These are phyloP conservation scores for Exophiala bonariae DNA, from an alignment of 2,329 filamentous ascomycete species.

Conservation along the genomic window DNA sequence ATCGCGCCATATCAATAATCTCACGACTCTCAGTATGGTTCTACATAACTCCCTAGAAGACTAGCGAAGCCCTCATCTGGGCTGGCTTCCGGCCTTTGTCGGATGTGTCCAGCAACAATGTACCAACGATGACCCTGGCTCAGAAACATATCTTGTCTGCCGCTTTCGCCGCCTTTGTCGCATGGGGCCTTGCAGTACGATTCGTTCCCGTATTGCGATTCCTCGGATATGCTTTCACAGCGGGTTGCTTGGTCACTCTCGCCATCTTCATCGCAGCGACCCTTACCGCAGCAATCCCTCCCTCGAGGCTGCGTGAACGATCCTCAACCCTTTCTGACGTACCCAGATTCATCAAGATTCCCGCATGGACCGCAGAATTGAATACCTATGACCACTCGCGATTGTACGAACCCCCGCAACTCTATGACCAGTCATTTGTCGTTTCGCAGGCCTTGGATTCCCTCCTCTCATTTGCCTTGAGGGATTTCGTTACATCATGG, in stretches of 20 bases:
- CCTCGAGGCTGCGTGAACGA: conserved; percentile 41
- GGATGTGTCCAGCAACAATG: conserved; percentile 13
- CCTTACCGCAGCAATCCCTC: conserved; percentile 16
- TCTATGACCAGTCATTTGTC: conserved; percentile 74
- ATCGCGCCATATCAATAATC: too few relatives aligned
- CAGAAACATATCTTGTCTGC: conserved; percentile 45
- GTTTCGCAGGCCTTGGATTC: conserved; percentile 80
- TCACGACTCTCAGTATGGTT: not conserved
- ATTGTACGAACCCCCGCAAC: conserved; percentile 65
- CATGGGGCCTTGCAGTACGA: conserved; percentile 82
- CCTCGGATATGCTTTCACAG: conserved; percentile 78
- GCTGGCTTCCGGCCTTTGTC: conserved; percentile 15
- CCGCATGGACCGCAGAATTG: conserved; percentile 70
- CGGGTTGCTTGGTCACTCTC: conserved; percentile 61
- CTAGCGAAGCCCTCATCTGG: conserved; percentile 8
- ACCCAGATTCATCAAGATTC: conserved; percentile 60
- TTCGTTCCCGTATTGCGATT: conserved; percentile 83
- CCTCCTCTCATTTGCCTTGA: conserved; percentile 71
- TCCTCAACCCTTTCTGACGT: conserved; percentile 41
- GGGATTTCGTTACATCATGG: conserved; percentile 87
- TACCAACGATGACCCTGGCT: conserved; percentile 42
- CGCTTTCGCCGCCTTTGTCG: conserved; percentile 58
- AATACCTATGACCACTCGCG: conserved; percentile 65
- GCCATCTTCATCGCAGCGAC: conserved; percentile 46
- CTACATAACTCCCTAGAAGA: conserved; percentile 12